Evolutionary conservation across 2,329 filamentous ascomycete genomes (phyloP), one percentile per base, ranked within the genome.

Genomic region (Leptographium wingfieldii): DNA sequence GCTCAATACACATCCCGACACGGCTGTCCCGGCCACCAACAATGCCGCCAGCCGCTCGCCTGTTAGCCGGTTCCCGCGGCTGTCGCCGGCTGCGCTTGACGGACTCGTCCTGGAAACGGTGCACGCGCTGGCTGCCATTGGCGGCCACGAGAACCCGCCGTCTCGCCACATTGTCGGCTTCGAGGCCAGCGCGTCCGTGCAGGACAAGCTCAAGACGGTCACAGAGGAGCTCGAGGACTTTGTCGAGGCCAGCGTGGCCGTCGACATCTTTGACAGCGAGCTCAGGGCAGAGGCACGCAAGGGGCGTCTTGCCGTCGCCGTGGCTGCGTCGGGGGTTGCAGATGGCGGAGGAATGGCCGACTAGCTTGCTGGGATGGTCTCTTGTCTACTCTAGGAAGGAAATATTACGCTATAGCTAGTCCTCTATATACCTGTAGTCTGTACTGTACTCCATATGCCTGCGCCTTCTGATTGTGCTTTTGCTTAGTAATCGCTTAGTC

Each of bases 191-290:
- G 80, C 84, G 6, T 88, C 88, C 49, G 92, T 97, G 48, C 95
- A 92, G 71, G 94, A 97, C 74, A 97, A 97, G 74, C 76, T 99
- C 60, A 96, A 95, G 76, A 96, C 91, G 2, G 90, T 96, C 3
- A 95, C 90, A 64, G 92, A 97, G 71, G 94, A 97, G 74, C 75
- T 97, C 60, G 94, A 97, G 71, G 94, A 97, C 66, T 97, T 97
- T 72, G 87, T 96, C 33, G 90, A 95, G 67, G 87, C 91, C 31
- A 96, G 91, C 68, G 79, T 87, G 65, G 86, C 89, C 0, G 91
- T 94, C 19, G 92, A 96, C 70, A 88, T 90, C 33, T 82, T 81
- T 62, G 80, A 83, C 51, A 80, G 74, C 66, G 79, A 81, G 68
- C 69, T 82, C 43, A 77, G 77, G 62, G 73, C 72, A 2, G 80